Percentiles rank a stretch among this genome's conserved stretches.
Evolutionary conservation across 208 protist species (phyloP).

Genomic region (Leishmania gerbilli): DNA sequence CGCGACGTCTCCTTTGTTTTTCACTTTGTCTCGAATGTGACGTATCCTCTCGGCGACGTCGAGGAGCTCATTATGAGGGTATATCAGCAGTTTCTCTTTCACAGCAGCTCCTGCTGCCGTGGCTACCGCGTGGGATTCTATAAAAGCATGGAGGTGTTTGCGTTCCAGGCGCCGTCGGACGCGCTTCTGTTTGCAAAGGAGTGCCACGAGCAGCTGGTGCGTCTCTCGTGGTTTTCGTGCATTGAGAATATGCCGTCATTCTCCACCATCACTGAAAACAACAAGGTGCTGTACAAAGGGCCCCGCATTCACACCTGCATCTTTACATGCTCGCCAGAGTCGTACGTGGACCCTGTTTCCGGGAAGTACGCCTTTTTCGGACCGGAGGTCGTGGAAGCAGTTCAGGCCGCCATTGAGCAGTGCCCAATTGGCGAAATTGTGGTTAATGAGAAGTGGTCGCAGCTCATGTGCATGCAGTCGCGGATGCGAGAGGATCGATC

Average conservation of each 20-base stretch:
- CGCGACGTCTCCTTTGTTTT: slow-evolving; percentile 85
- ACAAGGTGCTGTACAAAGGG: slow-evolving; percentile 66
- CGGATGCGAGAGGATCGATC: slow-evolving; percentile 31
- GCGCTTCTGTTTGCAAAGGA: slow-evolving; percentile 75
- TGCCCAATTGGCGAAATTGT: slow-evolving; percentile 76
- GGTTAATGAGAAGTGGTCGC: slow-evolving; percentile 65
- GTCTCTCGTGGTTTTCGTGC: slow-evolving; percentile 55
- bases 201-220: slow-evolving; percentile 65
- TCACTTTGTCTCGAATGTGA: slow-evolving; percentile 60
- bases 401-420: slow-evolving; percentile 51
- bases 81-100: slow-evolving; percentile 63
- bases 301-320: slow-evolving; percentile 88
- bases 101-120: slow-evolving; percentile 33
- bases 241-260: slow-evolving; percentile 35
- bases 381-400: slow-evolving; percentile 48
- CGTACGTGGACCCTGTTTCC: slow-evolving; percentile 64
- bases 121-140: slow-evolving; percentile 64
- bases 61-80: slow-evolving; percentile 77
- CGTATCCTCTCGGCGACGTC: slow-evolving; percentile 33
- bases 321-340: slow-evolving; percentile 73
- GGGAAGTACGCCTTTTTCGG: slow-evolving; percentile 75
- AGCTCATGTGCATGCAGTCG: slow-evolving; percentile 48
- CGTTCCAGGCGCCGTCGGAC: slow-evolving; percentile 63
- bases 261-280: slow-evolving; percentile 47
- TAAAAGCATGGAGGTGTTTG: slow-evolving; percentile 65